Percentiles rank a stretch among this genome's conserved stretches.
Evolutionary conservation across 2,329 filamentous ascomycete species (phyloP).

Genomic region (Stylonectria norvegica): DNA sequence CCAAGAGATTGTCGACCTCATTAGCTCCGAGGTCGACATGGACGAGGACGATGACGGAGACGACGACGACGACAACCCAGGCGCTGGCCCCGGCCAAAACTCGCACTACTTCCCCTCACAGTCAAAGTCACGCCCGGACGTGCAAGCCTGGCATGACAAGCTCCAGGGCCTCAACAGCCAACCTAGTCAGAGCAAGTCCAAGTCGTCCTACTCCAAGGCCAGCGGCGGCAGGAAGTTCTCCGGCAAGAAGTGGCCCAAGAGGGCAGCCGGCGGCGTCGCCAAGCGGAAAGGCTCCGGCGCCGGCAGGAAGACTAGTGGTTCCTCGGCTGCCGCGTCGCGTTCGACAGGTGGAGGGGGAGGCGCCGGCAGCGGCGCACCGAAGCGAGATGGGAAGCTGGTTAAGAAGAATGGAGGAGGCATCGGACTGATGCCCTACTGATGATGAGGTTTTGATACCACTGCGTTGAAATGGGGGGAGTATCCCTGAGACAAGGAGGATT

Average conservation of each 20-base stretch:
- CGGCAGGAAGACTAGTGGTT: conserved; percentile 31
- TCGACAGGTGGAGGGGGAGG: no score
- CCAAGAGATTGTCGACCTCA: conserved; percentile 52
- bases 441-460: no score
- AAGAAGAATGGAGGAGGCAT: conserved; percentile 36
- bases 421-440: conserved; percentile 38
- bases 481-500: no score
- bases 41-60: conserved; percentile 38
- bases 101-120: conserved; percentile 47
- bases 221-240: conserved; percentile 28
- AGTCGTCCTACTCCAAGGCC: conserved; percentile 24
- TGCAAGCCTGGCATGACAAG: conserved; percentile 34
- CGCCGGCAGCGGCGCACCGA: conserved; percentile 15
- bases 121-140: conserved; percentile 24
- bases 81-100: conserved; percentile 35
- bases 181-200: conserved; percentile 24
- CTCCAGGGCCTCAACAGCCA: conserved; percentile 30
- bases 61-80: conserved; percentile 37
- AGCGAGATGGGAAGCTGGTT: conserved; percentile 29
- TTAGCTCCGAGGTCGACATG: conserved; percentile 43
- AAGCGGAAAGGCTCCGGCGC: conserved; percentile 31
- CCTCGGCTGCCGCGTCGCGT: conserved; percentile 22
- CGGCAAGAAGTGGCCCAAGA: conserved; percentile 30
- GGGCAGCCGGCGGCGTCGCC: conserved; percentile 26
- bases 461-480: no score